Evolutionary conservation across 345 rosid genomes (phyloP), one percentile per base, ranked within the genome.

Genomic region (Microthlaspi erraticum): DNA sequence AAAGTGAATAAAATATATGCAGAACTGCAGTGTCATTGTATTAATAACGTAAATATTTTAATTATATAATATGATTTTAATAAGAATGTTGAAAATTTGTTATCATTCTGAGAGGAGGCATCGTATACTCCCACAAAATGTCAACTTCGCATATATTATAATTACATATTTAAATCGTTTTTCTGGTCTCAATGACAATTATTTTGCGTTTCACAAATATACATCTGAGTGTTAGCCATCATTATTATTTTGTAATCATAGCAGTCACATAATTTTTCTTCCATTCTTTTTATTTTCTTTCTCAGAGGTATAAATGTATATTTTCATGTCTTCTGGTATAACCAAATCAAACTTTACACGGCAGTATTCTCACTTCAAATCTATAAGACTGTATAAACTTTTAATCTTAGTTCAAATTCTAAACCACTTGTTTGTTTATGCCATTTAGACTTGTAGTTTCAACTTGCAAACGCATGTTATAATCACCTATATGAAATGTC

Each of bases 81-180:
- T 41, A 50, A 32, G 10, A 44, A 49, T 59, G 62, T 34, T 49
- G 66, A 57, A 73, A 65, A 13, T 38, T 5, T 73, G 52, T n/a
- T 39, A 48, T 31, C 56, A 8, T 48, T 46, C 17, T n/a, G 17
- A 26, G 60, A 38, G 16, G 60, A 38, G 65, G 60, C 71, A 57
- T 57, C 36, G 71, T 73, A 65, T 54, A 39, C 32, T 56, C 59
- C 66, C 72, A 57, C 2, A 66, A 57, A 48, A 73, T 73, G 77
- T 58, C 77, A 65, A 57, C 66, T 73, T 66, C 72, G 17, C 10
- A 6, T 58, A 58, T 18, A 39, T 8, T 55, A 5, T 26, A 48
- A 29, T 72, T 20, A 18, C 8, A 17, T 38, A 17, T 56, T 18
- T 10, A 44, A 14, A 20, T 43, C 16, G 31, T 0, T 10, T 33